Conservation (phyloP, 1,139 yeast genomes). For the Diutina pseudorugosa region DNA sequence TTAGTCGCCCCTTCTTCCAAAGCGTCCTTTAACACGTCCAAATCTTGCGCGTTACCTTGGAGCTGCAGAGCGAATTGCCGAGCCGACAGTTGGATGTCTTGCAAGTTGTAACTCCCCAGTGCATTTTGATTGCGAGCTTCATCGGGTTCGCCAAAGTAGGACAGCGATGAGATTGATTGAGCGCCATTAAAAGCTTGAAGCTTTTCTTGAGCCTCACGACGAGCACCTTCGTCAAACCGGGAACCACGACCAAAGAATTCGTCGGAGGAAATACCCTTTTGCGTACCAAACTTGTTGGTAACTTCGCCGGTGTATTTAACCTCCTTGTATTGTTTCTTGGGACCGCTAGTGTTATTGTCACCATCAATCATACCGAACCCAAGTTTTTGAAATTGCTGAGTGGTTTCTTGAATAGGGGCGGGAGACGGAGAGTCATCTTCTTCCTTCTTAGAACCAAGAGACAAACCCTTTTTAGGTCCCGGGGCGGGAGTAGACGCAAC, state of each 20-base stretch:
- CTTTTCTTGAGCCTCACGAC: slow-evolving; percentile 68
- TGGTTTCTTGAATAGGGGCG: slow-evolving; percentile 40
- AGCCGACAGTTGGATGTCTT: slow-evolving; percentile 44
- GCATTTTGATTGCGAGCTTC: slow-evolving; percentile 15
- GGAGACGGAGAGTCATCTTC: slow-evolving; percentile 8
- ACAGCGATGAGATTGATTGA: slow-evolving; percentile 78
- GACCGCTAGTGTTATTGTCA: slow-evolving; percentile 18
- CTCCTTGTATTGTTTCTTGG: slow-evolving; percentile 33
- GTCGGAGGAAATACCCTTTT: slow-evolving; percentile 92
- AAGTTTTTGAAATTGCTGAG: slow-evolving; percentile 63
- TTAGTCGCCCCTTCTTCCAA: slow-evolving; percentile 89
- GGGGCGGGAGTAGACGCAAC: slow-evolving; percentile 5
- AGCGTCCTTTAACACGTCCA: slow-evolving; percentile 83
- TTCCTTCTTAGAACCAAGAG: slow-evolving; percentile 6
- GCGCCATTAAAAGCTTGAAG: slow-evolving; percentile 78
- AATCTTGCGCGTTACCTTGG: slow-evolving; percentile 71
- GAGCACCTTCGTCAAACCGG: slow-evolving; percentile 64
- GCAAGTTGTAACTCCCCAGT: slow-evolving; percentile 16
- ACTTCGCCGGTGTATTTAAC: slow-evolving; percentile 58
- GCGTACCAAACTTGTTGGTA: slow-evolving; percentile 68
- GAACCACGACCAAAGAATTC: slow-evolving; percentile 85
- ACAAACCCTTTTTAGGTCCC: slow-evolving; percentile 5
- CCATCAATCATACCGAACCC: slow-evolving; percentile 77
- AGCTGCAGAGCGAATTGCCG: slow-evolving; percentile 60
- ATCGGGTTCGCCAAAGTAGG: slow-evolving; percentile 86